These are phyloP conservation scores for Santalum album DNA, from an alignment of 164 flowering plant genomes.

Conservation along the genomic window DNA sequence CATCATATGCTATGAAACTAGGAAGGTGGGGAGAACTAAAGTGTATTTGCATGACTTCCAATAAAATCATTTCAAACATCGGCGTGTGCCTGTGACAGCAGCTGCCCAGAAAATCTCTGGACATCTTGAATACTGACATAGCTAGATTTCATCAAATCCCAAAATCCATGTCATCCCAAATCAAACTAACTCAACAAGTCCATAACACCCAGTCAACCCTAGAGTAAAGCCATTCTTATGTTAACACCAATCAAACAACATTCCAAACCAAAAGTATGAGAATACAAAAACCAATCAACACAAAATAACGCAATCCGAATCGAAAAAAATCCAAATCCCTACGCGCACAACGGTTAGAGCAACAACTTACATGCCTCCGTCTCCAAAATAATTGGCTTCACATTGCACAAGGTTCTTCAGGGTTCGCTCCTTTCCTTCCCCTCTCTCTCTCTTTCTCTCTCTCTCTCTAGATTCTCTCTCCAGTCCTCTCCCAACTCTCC, in stretches of 20 bases:
- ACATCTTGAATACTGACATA: no score
- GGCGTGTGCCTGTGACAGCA: no score
- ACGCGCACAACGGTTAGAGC: conserved; percentile 6
- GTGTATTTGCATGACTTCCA: no score
- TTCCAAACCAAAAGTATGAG: neutral
- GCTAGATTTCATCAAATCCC: no score
- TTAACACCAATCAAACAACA: neutral
- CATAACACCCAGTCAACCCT: no score
- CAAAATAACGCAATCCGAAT: neutral
- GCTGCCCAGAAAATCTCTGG: no score
- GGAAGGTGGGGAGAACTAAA: no score
- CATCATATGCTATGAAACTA: no score
- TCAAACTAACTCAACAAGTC: no score
- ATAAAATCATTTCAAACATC: neutral
- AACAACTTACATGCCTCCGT: conserved; percentile 34
- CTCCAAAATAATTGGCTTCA: conserved; percentile 18
- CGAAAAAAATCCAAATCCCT: conserved; percentile 14
- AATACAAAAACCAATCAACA: conserved; percentile 1
- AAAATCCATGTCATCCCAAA: no score
- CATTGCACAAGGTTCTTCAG: conserved; percentile 30
- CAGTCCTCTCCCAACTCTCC: neutral
- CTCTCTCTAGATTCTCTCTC: neutral
- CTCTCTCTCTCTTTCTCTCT: neutral
- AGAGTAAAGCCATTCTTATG: no score
- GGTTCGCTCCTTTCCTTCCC: conserved; percentile 17